Conservation (phyloP, 495 filamentous ascomycete species). For the Penicillium paxilli region DNA sequence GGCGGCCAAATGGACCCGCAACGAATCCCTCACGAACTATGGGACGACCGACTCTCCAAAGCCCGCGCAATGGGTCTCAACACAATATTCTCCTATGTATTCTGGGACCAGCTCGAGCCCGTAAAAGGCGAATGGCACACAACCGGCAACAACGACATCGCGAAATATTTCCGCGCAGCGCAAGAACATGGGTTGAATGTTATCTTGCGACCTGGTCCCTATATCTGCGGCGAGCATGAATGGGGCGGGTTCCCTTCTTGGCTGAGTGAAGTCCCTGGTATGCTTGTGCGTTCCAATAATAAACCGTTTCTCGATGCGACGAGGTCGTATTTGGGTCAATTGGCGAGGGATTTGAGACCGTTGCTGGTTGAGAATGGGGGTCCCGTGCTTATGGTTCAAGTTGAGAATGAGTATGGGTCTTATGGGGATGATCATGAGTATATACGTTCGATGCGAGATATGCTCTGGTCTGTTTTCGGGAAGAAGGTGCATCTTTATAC, state of each 20-base stretch:
- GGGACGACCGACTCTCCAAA: slow-evolving; percentile 40
- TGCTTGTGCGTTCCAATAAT: slow-evolving; percentile 40
- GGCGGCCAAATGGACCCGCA: slow-evolving; percentile 54
- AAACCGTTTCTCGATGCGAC: slow-evolving; percentile 35
- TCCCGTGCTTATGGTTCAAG: slow-evolving; percentile 48
- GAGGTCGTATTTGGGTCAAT: slow-evolving; percentile 31
- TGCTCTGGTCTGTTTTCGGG: slow-evolving; percentile 35
- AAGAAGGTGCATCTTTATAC: slow-evolving; percentile 39
- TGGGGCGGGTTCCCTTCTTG: slow-evolving; percentile 51
- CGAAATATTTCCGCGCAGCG: slow-evolving; percentile 39
- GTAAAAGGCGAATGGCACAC: slow-evolving; percentile 30
- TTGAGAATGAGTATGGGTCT: slow-evolving; percentile 53
- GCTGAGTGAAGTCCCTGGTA: slow-evolving; percentile 36
- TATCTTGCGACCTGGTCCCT: slow-evolving; percentile 45
- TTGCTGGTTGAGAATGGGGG: slow-evolving; percentile 40
- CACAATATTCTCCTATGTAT: slow-evolving; percentile 49
- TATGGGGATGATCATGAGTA: slow-evolving; percentile 43
- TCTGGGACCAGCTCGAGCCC: slow-evolving; percentile 47
- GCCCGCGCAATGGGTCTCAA: slow-evolving; percentile 48
- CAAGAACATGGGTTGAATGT: slow-evolving; percentile 42
- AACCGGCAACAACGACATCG: slow-evolving; percentile 37
- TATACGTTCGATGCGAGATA: slow-evolving; percentile 33
- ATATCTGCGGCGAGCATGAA: slow-evolving; percentile 49
- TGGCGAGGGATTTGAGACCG: slow-evolving; percentile 32
- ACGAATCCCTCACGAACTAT: slow-evolving; percentile 41